These are phyloP conservation scores for Euphrasia confusa DNA, from an alignment of 257 asterid genomes.

Conservation along the genomic window DNA sequence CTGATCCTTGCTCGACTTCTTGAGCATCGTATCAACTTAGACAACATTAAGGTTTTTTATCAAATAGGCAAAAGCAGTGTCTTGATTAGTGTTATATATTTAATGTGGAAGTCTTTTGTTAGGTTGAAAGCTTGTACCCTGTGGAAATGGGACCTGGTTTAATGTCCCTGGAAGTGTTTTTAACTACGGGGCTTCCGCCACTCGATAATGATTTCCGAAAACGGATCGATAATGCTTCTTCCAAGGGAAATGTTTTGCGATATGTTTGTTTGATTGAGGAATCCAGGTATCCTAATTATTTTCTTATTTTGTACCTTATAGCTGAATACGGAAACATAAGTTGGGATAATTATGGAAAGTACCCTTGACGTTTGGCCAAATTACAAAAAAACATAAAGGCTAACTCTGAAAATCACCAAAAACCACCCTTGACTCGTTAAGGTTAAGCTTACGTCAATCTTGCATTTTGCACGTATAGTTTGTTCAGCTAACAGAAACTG, in stretches of 20 bases:
- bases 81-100: neutral
- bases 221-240: constrained; percentile 53
- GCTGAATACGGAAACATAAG: neutral
- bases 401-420: too few species aligned
- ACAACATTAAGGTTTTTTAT: constrained; percentile 74
- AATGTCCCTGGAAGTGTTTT: constrained; percentile 73
- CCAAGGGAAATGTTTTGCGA: constrained; percentile 84
- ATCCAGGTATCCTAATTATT: constrained; percentile 43
- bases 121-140: constrained; percentile 95
- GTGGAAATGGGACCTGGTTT: constrained; percentile 68
- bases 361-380: too few species aligned
- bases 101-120: constrained; percentile 15
- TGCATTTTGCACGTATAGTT: too few species aligned
- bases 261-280: constrained; percentile 79
- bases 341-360: too few species aligned
- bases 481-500: too few species aligned
- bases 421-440: too few species aligned
- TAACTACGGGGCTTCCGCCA: constrained; percentile 62
- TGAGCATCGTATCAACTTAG: constrained; percentile 65
- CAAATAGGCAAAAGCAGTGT: too few species aligned
- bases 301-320: neutral
- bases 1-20: constrained; percentile 90
- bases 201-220: constrained; percentile 62
- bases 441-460: too few species aligned
- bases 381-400: too few species aligned